Base-by-base conservation (phyloP, 2,329 filamentous ascomycete species). In the Tolypocladium inflatum region DNA sequence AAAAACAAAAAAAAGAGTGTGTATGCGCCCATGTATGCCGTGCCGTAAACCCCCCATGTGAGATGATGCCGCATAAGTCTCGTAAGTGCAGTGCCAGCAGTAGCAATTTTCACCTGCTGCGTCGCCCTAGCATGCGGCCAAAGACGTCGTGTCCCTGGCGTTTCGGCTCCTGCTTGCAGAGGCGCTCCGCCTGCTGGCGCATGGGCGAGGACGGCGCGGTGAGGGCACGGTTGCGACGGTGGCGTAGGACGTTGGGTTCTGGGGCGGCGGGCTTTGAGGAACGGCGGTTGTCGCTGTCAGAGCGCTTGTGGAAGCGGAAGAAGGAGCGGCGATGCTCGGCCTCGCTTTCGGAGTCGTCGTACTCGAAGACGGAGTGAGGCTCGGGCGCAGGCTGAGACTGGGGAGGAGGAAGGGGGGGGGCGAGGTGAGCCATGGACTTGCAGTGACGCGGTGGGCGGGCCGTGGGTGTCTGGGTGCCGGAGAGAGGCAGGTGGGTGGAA, bases 261-360 rank as follows among this genome's bases (percentile, higher is more conserved):
- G 19, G 51, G 15, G 39, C 15, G 39, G 45, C 48, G 21, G 61
- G 59, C 19, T 57, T 58, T 2, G 57, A 54, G 11, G 62, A 60
- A 17, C 64, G 65, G 37, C 66, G 63, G 38, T 68, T 64, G 33
- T 74, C 73, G 55, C 68, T 71, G 15, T 66, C 64, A n/a, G 70
- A 68, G 17, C 74, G 71, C 57, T 67, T 71, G 61, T 75, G 73
- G 58, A 81, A 73, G 21, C 75, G 73, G 52, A 77, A 77, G 56
- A 79, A 76, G 21, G 77, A 70, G n/a, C 63, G 62, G 55, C 67
- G 63, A 1, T 60, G 60, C 7, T 70, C 67, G 8, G 65, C 66
- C 52, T 78, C 76, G 17, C 67, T 67, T 59, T 81, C 78, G 4
- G 75, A 75, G 63, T 80, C 78, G 63, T 80, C 78, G 17, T 72